Evolutionary conservation across 1,139 yeast species (phyloP), one percentile per base, ranked within the genome.

Genomic region (Debaryomycetaceae sp.): DNA sequence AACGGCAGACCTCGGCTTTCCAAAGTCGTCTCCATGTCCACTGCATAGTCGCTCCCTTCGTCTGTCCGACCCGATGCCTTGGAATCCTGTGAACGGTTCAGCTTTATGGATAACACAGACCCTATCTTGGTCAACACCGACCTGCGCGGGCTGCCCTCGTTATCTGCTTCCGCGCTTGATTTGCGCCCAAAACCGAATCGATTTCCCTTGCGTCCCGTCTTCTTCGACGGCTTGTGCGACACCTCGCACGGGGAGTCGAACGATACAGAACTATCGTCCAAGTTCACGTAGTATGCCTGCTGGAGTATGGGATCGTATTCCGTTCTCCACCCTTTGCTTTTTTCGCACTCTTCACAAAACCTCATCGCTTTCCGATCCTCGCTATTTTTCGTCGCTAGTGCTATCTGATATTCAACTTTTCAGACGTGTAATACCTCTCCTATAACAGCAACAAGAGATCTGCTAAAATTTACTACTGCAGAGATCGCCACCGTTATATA

Each of bases 241-340:
- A 73, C 78, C 52, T 73, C 78, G 47, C 68, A 61, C 4, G 78
- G 78, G 37, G 62, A 61, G 50, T 73, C 78, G 49, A 71, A 73
- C 14, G 70, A 56, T 11, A 70, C 59, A 4, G 66, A 49, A 40
- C 65, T 63, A 42, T 67, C 70, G 27, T 50, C 47, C 14, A 60
- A 52, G 53, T 72, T 68, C 31, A 63, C 47, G 49, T 69, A 73
- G 55, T 72, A 72, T 49, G 68, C 60, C 51, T 70, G 73, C 38
- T 68, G 59, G 43, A 73, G 58, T 22, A 59, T 55, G 4, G 56
- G 47, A 51, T 73, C 78, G 52, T 56, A 73, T 43, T 55, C 55
- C 36, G 61, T 45, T 44, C 57, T 58, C 64, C 66, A 63, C 11
- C 52, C 52, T 30, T 37, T 22, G 11, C 40, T 42, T 14, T 24